These are phyloP conservation scores for Phialophora verrucosa DNA, from an alignment of 2,329 filamentous ascomycete species.

Conservation along the genomic window DNA sequence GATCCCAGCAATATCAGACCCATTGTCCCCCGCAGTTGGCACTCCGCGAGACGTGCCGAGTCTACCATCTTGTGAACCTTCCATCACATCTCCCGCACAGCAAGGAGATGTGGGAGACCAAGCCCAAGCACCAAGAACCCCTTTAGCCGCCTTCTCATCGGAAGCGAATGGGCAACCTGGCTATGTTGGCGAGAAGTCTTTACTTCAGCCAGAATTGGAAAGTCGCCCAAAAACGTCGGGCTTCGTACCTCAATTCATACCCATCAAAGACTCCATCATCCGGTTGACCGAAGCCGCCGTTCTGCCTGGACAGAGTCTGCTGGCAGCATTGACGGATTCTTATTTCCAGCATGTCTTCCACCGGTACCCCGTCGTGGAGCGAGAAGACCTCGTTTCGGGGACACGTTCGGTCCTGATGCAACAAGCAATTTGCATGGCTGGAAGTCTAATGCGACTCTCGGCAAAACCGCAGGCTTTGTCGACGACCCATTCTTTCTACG, in stretches of 20 bases:
- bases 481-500: constrained; percentile 30
- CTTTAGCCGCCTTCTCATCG: too few relatives aligned
- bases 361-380: constrained; percentile 33
- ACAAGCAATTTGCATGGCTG: constrained; percentile 36
- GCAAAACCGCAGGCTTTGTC: constrained; percentile 3
- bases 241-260: background rate
- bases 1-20: too few relatives aligned
- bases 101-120: too few relatives aligned
- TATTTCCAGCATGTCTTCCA: constrained; percentile 38
- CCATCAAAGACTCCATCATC: background rate
- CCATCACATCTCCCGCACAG: too few relatives aligned
- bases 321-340: constrained; percentile 27
- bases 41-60: too few relatives aligned
- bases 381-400: constrained; percentile 15
- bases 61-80: too few relatives aligned
- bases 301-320: constrained; percentile 10
- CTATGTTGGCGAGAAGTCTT: constrained; percentile 14
- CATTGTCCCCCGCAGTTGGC: too few relatives aligned
- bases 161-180: background rate
- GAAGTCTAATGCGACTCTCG: constrained; percentile 33
- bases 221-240: constrained; percentile 2
- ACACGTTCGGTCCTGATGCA: constrained; percentile 5
- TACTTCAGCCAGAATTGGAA: background rate
- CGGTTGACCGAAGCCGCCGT: constrained; percentile 13
- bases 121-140: too few relatives aligned